Base-by-base conservation (phyloP, 495 filamentous ascomycete species). In the Jackrogersella multiformis region DNA sequence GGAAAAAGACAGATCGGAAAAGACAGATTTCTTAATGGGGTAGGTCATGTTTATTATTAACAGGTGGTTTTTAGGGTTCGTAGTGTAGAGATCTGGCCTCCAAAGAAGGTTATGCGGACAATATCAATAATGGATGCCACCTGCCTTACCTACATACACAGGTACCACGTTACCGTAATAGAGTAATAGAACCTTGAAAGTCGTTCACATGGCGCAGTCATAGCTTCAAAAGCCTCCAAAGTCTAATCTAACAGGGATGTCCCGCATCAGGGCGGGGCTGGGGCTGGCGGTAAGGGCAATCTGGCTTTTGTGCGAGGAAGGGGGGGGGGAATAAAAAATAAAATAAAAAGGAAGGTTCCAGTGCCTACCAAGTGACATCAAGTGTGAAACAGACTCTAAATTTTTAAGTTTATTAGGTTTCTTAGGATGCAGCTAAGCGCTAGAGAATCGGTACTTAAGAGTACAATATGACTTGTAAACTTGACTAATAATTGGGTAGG, bases 261-360 rank as follows among this genome's bases (percentile, higher is more conserved):
- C 68, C 68, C 68, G 68, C 68, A 71, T 66, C 9, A 45, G 51
- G 7, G 67, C 16, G 62, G 67, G 53, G 56, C 30, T 35, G 30
- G 26, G 57, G 59, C 59, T 30, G 7, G 26, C 23, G 49, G 23
- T 64, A 56, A 26, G 54, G 56, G 61, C 49, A 64, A 70, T 70
- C 56, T 70, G 67, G 61, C 67, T 70, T 69, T 39, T 59, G 23
- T 10, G 18, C 12, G 23, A 21, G 30, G n/a, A 23, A 36, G n/a
- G 7, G 16, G n/a, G 4, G n/a, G 20, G 38, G 6, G 9, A 48
- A 23, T 20, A 59, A 42, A 61, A 61, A 30, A 30, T 30, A 30
- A 30, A 59, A 42, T 57, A 61, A 30, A 30, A 4, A 30, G 7
- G 61, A 70, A 70, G 42, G 36, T 70, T 69, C 66, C 44, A 69